Conservation (phyloP, 164 flowering plant species). For the Houttuynia cordata region DNA sequence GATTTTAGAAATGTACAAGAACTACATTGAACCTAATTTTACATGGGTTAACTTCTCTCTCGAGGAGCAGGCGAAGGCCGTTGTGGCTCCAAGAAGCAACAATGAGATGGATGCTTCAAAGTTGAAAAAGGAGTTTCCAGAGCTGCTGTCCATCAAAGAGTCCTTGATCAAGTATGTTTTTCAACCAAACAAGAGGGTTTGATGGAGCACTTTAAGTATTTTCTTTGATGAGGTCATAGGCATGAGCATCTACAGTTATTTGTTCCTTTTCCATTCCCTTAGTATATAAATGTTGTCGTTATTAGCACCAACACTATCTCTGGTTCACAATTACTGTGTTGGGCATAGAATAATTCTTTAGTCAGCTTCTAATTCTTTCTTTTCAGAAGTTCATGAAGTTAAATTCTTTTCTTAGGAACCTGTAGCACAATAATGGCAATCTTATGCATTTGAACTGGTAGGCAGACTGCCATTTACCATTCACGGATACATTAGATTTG, state of each 20-base stretch:
- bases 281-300: neutral
- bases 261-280: neutral
- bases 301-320: neutral
- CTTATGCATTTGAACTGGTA: neutral
- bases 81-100: conserved; percentile 63
- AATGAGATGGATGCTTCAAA: conserved; percentile 67
- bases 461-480: too few species aligned
- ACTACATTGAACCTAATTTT: conserved; percentile 33
- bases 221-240: neutral
- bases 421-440: neutral
- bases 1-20: conserved; percentile 17
- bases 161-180: conserved; percentile 59
- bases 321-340: neutral
- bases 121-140: conserved; percentile 57
- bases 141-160: conserved; percentile 54
- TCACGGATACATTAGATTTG: too few species aligned
- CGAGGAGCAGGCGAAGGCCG: conserved; percentile 70
- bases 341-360: neutral
- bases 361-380: neutral
- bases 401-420: too few species aligned
- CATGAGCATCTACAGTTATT: neutral
- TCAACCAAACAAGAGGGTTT: conserved; percentile 43
- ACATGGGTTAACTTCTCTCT: conserved; percentile 51
- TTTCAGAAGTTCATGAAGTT: neutral
- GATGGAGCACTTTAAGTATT: neutral